Evolutionary conservation across 164 flowering plant species (phyloP).

Genomic region (Pachysandra terminalis): DNA sequence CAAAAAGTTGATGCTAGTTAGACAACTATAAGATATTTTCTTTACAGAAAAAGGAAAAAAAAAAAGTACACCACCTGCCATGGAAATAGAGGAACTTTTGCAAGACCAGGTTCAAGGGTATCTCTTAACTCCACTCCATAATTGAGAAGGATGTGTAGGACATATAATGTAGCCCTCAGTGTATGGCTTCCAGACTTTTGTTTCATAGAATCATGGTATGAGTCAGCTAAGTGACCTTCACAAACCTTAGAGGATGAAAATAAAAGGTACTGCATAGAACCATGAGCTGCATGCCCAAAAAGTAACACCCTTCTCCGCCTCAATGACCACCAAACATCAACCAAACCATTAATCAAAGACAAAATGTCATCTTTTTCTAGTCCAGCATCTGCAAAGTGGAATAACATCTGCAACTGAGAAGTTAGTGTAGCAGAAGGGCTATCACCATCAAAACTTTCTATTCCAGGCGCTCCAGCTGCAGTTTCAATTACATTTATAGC

Average conservation of each 20-base stretch:
- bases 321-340: constrained; percentile 74
- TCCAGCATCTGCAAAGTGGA: constrained; percentile 33
- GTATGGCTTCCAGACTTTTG: constrained; percentile 56
- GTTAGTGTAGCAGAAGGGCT: constrained; percentile 40
- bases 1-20: constrained; percentile 20
- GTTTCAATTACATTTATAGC: constrained; percentile 61
- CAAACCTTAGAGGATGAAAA: constrained; percentile 48
- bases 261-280: constrained; percentile 73
- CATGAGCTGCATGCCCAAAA: constrained; percentile 87
- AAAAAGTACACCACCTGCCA: constrained; percentile 70
- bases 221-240: constrained; percentile 33
- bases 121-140: constrained; percentile 86
- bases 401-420: constrained; percentile 54
- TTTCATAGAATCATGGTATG: constrained; percentile 36
- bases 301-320: constrained; percentile 78
- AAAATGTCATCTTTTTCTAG: constrained; percentile 31
- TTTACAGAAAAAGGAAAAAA: not conserved
- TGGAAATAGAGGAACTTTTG: constrained; percentile 73
- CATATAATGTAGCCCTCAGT: constrained; percentile 71
- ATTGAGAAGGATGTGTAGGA: constrained; percentile 78
- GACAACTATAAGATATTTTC: not conserved
- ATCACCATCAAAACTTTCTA: constrained; percentile 49
- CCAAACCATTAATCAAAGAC: constrained; percentile 43
- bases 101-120: constrained; percentile 72
- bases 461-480: constrained; percentile 72